Base-by-base conservation (phyloP, 2,329 filamentous ascomycete genomes). In the Ophiocordyceps unilateralis region DNA sequence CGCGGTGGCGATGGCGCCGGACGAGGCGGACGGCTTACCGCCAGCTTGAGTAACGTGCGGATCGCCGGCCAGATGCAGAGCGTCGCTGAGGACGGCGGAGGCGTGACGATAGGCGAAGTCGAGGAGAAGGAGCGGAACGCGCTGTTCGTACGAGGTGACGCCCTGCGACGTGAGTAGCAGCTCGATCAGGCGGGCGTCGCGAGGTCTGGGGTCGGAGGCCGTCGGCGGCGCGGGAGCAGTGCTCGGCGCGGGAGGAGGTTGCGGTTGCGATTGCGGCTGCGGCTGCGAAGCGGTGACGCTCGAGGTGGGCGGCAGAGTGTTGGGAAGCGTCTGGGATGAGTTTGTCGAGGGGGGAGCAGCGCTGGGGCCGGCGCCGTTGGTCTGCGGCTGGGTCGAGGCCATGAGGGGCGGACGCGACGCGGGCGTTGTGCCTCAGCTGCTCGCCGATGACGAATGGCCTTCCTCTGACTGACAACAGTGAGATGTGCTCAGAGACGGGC, bases 91-190 rank as follows among this genome's bases (percentile, higher is more conserved):
- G 30, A 88, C 69, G 45, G 74, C 72, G 1, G 76, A 77, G 10
- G 81, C 84, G 68, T 87, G 83, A 32, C 84, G 78, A 70, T 91
- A 91, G 41, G 84, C 82, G 56, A 89, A 89, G 65, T 91, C 84
- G 58, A 91, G 78, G 41, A 91, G 77, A 45, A 88, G 77, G 1
- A 89, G 72, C 0, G 84, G 84, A 1, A 91, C 83, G 53, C 84
- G 83, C 58, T 82, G 76, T 59, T 89, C 83, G 68, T 86, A 91
- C 36, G 79, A 71, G 5, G 80, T 78, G 10, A 89, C 83, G 55
- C 83, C 83, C 53, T 87, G 80, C 8, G 81, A 81, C 19, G 79
- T 80, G 41, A 91, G 76, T 42, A 91, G 74, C 17, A 88, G 75
- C 63, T 89, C 83, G 53, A 91, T 76, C 14, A 86, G 76, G 53